Evolutionary conservation across 2,329 filamentous ascomycete genomes (phyloP), one percentile per base, ranked within the genome.

Genomic region (Aspergillus tubingensis): DNA sequence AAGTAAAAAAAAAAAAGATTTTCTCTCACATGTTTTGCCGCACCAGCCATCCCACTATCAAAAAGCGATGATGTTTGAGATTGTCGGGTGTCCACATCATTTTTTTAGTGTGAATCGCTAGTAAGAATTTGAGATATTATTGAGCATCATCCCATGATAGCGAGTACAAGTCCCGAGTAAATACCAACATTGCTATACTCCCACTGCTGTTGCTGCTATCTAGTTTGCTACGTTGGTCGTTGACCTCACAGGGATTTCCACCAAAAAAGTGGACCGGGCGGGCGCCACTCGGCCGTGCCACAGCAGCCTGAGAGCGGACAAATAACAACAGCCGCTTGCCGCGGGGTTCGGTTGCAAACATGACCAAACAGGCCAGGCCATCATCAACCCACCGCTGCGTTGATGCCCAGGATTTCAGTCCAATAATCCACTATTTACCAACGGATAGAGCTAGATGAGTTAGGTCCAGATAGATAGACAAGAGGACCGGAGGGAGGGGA

Each of bases 331-430:
- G 44, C 49, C 39, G 58, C 38, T 43, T 58, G 61, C 68, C 66
- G 66, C 65, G 67, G 68, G 66, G 65, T 67, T 62, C 56, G 60
- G 59, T 58, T 65, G 62, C 63, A 70, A 67, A 69, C 60, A 65
- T 25, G 44, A 17, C 44, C 57, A 67, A 67, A 62, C 60, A 65
- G 19, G 39, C 27, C 32, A 58, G 48, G 62, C 43, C 27, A 57
- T 41, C 53, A 59, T 60, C 65, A 64, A 66, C 63, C 58, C 59
- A 62, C 60, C 55, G 63, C 67, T 74, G 73, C 70, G 71, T 76
- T 75, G 74, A 73, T 76, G 74, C 74, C 74, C 74, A 76, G 74
- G 67, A 61, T 65, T 58, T 59, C 62, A 62, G 60, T 67, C 62
- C 59, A 59, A 62, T 13, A 63, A 65, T 61, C 63, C 62, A 65